Conservation (phyloP, 1,139 yeast genomes). For the Hansenula anomala region DNA sequence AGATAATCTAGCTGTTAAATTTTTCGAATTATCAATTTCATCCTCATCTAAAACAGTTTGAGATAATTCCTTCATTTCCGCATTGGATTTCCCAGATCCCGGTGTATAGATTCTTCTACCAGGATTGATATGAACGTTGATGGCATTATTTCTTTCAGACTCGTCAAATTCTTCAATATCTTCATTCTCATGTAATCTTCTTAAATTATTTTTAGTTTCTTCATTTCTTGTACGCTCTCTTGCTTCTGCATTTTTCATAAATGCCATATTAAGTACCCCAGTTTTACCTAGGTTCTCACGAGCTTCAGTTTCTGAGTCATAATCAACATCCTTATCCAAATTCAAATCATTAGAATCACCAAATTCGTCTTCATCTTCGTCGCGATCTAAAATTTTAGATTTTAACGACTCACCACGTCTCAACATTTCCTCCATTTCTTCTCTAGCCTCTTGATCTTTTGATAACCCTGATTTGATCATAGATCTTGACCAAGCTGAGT, state of each 20-base stretch:
- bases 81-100: constrained; percentile 42
- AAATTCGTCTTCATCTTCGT: constrained; percentile 39
- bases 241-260: constrained; percentile 85
- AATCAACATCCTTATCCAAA: constrained; percentile 31
- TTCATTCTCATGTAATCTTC: constrained; percentile 39
- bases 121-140: constrained; percentile 45
- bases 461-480: constrained; percentile 89
- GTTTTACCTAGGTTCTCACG: constrained; percentile 57
- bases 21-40: constrained; percentile 49
- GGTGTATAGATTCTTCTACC: constrained; percentile 89
- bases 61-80: constrained; percentile 39
- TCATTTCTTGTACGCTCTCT: constrained; percentile 53
- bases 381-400: constrained; percentile 67
- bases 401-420: constrained; percentile 79
- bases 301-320: constrained; percentile 27
- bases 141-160: constrained; percentile 32
- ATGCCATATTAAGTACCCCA: constrained; percentile 90
- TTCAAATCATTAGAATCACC: constrained; percentile 57
- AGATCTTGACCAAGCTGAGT: constrained; percentile 85
- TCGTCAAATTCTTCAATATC: constrained; percentile 34
- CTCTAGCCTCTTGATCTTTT: constrained; percentile 78
- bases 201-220: constrained; percentile 46
- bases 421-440: constrained; percentile 91
- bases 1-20: constrained; percentile 37
- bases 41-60: constrained; percentile 42